Evolutionary conservation across 2,329 filamentous ascomycete species (phyloP).

Genomic region (Trichoderma pleuroti): DNA sequence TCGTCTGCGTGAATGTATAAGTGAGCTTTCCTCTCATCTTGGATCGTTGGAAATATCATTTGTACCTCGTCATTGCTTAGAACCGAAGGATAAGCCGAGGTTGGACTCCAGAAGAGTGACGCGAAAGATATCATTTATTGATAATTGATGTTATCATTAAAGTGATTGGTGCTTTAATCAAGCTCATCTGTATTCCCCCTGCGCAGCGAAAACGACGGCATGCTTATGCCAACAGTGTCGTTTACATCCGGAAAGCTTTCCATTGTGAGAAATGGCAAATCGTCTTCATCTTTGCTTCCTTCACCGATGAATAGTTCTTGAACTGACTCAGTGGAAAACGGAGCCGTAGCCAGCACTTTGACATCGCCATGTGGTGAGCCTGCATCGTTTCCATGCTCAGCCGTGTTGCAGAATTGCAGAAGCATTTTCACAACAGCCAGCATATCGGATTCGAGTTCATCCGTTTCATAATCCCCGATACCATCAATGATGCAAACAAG

Average conservation of each 20-base stretch:
- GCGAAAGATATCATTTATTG: not conserved
- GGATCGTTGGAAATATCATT: not conserved
- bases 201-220: not conserved
- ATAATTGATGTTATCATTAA: not conserved
- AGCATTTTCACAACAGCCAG: not conserved
- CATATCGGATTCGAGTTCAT: not conserved
- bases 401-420: not conserved
- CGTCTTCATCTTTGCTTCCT: not conserved
- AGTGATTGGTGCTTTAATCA: not conserved
- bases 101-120: not conserved
- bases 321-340: not conserved
- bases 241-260: not conserved
- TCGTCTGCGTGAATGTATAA: not conserved
- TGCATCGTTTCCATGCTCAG: too few relatives aligned
- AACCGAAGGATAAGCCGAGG: not conserved
- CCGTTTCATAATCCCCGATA: not conserved
- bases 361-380: not conserved
- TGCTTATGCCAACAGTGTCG: not conserved
- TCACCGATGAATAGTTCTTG: not conserved
- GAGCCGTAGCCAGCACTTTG: not conserved
- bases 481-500: constrained; percentile 1
- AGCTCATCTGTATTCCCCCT: not conserved
- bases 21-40: not conserved
- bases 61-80: not conserved
- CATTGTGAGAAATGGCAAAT: not conserved